These are phyloP conservation scores for Rubus parviflorus DNA, from an alignment of 306 rosid species.

Conservation along the genomic window DNA sequence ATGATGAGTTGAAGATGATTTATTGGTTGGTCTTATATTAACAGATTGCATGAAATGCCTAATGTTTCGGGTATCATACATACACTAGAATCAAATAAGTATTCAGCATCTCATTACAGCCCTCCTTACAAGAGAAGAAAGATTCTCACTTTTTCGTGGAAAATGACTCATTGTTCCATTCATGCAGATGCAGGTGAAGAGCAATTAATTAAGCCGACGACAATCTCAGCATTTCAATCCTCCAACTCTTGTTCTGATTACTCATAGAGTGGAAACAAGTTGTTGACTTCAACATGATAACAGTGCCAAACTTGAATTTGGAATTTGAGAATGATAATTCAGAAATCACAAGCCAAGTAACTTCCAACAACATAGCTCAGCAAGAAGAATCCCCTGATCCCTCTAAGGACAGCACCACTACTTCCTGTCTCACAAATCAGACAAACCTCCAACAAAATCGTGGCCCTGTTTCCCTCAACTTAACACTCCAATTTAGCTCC, in stretches of 20 bases:
- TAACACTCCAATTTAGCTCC: constrained; percentile 56
- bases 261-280: constrained; percentile 26
- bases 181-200: constrained; percentile 35
- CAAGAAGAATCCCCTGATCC: constrained; percentile 51
- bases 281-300: constrained; percentile 42
- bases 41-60: not conserved
- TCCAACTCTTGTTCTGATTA: constrained; percentile 17
- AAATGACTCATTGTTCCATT: constrained; percentile 25
- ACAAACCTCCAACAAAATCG: constrained; percentile 39
- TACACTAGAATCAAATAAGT: not conserved
- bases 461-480: constrained; percentile 51
- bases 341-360: constrained; percentile 48
- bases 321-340: constrained; percentile 45
- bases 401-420: constrained; percentile 50
- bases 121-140: not conserved
- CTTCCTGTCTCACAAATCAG: constrained; percentile 50
- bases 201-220: constrained; percentile 11
- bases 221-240: constrained; percentile 15
- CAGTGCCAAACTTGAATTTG: constrained; percentile 54
- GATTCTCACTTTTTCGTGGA: not conserved
- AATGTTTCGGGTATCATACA: not conserved
- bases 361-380: constrained; percentile 33
- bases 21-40: not conserved
- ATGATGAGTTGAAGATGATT: not conserved
- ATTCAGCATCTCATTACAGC: not conserved